Base-by-base conservation (phyloP, 495 filamentous ascomycete species). In the Xylaria venustula region DNA sequence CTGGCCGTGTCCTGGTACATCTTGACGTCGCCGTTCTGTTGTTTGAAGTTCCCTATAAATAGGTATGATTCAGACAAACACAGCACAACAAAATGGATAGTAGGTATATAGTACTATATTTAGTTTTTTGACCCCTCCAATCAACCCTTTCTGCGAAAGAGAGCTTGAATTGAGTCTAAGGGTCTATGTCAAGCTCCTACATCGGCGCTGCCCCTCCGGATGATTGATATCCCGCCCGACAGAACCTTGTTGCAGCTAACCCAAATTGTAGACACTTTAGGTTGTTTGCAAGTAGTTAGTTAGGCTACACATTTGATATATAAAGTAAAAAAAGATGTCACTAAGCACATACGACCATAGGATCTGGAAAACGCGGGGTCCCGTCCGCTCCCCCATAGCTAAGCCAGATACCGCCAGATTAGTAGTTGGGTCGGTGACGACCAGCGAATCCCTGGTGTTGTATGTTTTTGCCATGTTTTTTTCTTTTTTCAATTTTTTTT, bases 391-490 rank as follows among this genome's bases (percentile, higher is more conserved):
- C 76, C 68, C 76, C 77, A 67, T 78, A 74, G 71, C 71, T 70
- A 75, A 77, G 68, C 70, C 56, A 59, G 61, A 58, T 67, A 73
- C 66, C 54, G 72, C 64, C 65, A 53, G 71, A 75, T 64, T 66
- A 78, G 77, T 77, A 77, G 72, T 79, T 73, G 71, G 73, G 76
- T 79, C 69, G 78, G 74, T 79, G 78, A 79, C 73, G 70, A 80
- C 70, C 72, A 71, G 76, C 71, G 75, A 79, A 78, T 74, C 61
- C 76, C 67, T 52, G 71, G 74, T 79, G 76, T 76, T 75, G 76
- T 77, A 63, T 61, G 64, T 57, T 3, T 28, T 41, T n/a, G 22
- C n/a, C n/a, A n/a, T n/a, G n/a, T n/a, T n/a, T n/a, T n/a, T n/a
- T n/a, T n/a, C n/a, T n/a, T n/a, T n/a, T n/a, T n/a, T n/a, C n/a